Evolutionary conservation across 495 filamentous ascomycete genomes (phyloP).

Genomic region (Cairneyella variabilis): DNA sequence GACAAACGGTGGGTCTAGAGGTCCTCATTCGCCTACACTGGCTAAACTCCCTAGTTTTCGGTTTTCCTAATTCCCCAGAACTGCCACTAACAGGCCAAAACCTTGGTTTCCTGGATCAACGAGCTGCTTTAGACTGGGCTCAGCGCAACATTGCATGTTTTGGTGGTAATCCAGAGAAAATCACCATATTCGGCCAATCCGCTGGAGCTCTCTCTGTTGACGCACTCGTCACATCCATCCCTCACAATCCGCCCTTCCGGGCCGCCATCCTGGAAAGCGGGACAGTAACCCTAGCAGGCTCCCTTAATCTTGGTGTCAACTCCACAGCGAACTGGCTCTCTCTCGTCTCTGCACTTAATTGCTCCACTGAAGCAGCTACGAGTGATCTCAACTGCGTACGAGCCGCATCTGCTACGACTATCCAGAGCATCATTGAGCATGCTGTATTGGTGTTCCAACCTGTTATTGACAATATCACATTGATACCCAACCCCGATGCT

Average conservation of each 20-base stretch:
- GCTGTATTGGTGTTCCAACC: background rate
- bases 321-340: background rate
- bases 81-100: background rate
- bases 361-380: background rate
- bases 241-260: conserved; percentile 2
- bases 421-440: background rate
- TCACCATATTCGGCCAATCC: too few species aligned
- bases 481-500: too few species aligned
- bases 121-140: background rate
- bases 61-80: conserved; percentile 6
- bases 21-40: too few species aligned
- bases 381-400: background rate
- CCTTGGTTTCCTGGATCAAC: background rate
- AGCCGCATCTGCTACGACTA: background rate
- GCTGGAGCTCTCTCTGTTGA: too few species aligned
- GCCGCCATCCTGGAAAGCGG: conserved; percentile 11
- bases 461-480: too few species aligned
- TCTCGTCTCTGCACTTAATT: background rate
- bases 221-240: background rate
- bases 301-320: too few species aligned
- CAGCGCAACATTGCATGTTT: too few species aligned
- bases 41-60: too few species aligned
- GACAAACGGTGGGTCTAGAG: too few species aligned
- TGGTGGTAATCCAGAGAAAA: too few species aligned
- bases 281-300: background rate